Conservation (phyloP, 1,284 basidiomycete species). For the Cystobasidium pallidum region DNA sequence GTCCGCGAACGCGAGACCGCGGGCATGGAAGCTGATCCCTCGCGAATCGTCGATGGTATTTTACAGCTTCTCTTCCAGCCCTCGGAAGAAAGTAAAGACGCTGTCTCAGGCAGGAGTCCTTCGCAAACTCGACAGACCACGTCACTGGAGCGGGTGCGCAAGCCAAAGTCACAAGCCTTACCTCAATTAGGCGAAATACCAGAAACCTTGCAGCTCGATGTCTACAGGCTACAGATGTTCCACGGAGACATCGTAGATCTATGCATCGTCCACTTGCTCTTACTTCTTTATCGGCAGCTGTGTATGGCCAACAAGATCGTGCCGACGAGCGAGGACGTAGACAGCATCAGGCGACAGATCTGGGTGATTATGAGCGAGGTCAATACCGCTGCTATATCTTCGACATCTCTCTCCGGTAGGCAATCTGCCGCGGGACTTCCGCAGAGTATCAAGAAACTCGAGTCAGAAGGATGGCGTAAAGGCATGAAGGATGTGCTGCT, state of each 20-base stretch:
- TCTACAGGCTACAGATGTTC: slow-evolving; percentile 69
- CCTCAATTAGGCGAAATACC: slow-evolving; percentile 64
- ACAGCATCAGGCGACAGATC: slow-evolving; percentile 72
- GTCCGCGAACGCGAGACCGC: background rate
- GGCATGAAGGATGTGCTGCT: slow-evolving; percentile 67
- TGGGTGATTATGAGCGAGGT: slow-evolving; percentile 70
- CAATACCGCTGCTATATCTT: slow-evolving; percentile 56
- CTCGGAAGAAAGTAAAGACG: slow-evolving; percentile 34
- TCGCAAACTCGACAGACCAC: background rate
- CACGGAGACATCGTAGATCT: slow-evolving; percentile 75
- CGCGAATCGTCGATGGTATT: slow-evolving; percentile 62
- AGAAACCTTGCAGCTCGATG: slow-evolving; percentile 83
- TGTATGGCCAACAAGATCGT: slow-evolving; percentile 60
- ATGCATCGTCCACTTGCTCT: slow-evolving; percentile 74
- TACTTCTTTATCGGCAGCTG: slow-evolving; percentile 77
- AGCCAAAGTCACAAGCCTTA: slow-evolving; percentile 52
- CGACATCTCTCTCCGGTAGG: slow-evolving; percentile 59
- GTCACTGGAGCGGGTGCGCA: slow-evolving; percentile 51
- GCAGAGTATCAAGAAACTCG: slow-evolving; percentile 55
- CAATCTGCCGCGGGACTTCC: slow-evolving; percentile 24
- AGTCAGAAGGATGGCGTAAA: slow-evolving; percentile 61
- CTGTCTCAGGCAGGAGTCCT: background rate
- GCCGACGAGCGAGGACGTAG: slow-evolving; percentile 58
- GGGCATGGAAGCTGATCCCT: slow-evolving; percentile 28
- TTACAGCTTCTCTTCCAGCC: slow-evolving; percentile 71